These are phyloP conservation scores for Phoenix dactylifera DNA, from an alignment of 176 grass and related monocot species.

Conservation along the genomic window DNA sequence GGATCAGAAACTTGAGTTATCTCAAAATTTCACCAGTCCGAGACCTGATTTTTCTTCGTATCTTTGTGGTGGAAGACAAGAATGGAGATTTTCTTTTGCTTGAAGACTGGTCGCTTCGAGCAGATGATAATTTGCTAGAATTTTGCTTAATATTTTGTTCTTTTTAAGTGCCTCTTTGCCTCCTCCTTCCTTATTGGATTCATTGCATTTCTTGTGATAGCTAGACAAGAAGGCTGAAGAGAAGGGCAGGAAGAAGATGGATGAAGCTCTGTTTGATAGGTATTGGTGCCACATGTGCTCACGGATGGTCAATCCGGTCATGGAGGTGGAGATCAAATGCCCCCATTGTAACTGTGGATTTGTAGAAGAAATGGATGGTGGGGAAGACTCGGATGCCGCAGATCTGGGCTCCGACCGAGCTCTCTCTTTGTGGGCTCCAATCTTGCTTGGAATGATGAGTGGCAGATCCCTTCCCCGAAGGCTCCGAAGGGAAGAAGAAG, in stretches of 20 bases:
- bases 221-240: background rate
- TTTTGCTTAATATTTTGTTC: too few relatives aligned
- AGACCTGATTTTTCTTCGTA: too few relatives aligned
- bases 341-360: slow-evolving; percentile 71
- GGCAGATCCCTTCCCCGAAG: slow-evolving; percentile 22
- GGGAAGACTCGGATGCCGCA: background rate
- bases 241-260: slow-evolving; percentile 18
- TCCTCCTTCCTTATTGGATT: background rate
- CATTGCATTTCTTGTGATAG: background rate
- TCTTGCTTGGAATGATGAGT: slow-evolving; percentile 54
- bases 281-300: slow-evolving; percentile 86
- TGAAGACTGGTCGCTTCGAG: too few relatives aligned
- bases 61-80: too few relatives aligned
- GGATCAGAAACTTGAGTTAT: too few relatives aligned
- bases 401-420: slow-evolving; percentile 18
- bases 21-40: too few relatives aligned
- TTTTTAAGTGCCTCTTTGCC: background rate
- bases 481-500: slow-evolving; percentile 13
- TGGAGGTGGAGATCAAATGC: slow-evolving; percentile 61
- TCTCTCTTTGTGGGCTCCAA: slow-evolving; percentile 34
- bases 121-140: too few relatives aligned
- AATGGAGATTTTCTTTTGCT: too few relatives aligned
- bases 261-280: slow-evolving; percentile 13
- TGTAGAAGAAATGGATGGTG: slow-evolving; percentile 64
- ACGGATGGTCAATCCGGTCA: slow-evolving; percentile 42